A percentile compares a stretch with the other conserved stretches of the same genome.
phyloP scores from a whole-genome alignment of 805 yeast species.

The Monosporozyma solicola region DNA sequence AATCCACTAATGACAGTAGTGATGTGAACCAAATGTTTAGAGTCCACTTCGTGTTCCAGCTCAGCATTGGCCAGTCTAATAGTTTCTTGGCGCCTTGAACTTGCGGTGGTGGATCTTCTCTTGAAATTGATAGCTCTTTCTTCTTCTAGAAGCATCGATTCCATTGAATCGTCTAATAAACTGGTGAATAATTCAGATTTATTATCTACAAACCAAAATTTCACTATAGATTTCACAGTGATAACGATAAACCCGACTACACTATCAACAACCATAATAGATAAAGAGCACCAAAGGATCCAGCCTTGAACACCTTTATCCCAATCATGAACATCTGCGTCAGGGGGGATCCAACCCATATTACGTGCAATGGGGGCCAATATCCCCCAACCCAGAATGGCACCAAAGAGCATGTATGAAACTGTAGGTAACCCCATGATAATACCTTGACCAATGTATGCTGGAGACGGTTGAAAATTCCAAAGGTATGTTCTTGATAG shows the following conservation, averaged over 20 bases:
- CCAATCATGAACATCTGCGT: constrained; percentile 71
- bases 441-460: constrained; percentile 94
- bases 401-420: constrained; percentile 82
- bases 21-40: constrained; percentile 41
- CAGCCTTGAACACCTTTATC: constrained; percentile 92
- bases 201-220: constrained; percentile 18
- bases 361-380: constrained; percentile 71
- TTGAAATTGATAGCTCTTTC: constrained; percentile 22
- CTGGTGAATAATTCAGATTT: constrained; percentile 17
- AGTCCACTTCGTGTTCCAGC: constrained; percentile 33
- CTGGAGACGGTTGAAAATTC: constrained; percentile 94
- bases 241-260: constrained; percentile 68
- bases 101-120: constrained; percentile 4
- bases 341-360: constrained; percentile 82
- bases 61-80: constrained; percentile 25
- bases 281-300: constrained; percentile 89
- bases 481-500: constrained; percentile 63
- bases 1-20: constrained; percentile 52
- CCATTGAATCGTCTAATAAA: constrained; percentile 24
- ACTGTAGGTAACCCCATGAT: constrained; percentile 95
- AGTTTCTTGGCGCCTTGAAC: constrained; percentile 15
- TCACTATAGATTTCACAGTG: constrained; percentile 36
- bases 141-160: constrained; percentile 28
- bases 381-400: constrained; percentile 84
- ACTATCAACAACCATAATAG: constrained; percentile 91